These are phyloP conservation scores for Dillenia turbinata DNA, from an alignment of 164 flowering plant species.

Conservation along the genomic window DNA sequence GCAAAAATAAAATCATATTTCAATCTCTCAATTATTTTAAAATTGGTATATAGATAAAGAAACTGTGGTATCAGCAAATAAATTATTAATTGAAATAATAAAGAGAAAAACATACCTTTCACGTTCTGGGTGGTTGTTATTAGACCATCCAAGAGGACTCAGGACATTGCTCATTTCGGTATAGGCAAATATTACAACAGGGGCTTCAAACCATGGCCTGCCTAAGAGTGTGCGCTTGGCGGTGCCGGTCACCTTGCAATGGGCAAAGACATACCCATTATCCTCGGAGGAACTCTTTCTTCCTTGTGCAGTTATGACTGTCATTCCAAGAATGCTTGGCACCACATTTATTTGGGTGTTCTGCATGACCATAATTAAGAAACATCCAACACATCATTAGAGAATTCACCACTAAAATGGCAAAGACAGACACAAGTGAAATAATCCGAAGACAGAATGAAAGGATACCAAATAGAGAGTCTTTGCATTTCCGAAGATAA, in stretches of 20 bases:
- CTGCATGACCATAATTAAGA: constrained; percentile 4
- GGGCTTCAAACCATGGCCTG: constrained; percentile 35
- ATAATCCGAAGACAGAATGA: background rate
- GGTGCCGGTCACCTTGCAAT: constrained; percentile 33
- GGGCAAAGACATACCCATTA: constrained; percentile 42
- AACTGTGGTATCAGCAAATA: background rate
- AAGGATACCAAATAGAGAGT: constrained; percentile 33
- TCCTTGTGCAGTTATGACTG: constrained; percentile 45
- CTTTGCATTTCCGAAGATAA: constrained; percentile 40
- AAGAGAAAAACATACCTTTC: constrained; percentile 9
- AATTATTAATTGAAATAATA: background rate
- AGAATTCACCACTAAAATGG: too few relatives aligned
- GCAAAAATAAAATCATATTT: background rate
- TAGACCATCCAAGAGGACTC: constrained; percentile 21
- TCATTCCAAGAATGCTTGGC: constrained; percentile 8
- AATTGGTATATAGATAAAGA: background rate
- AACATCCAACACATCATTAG: too few relatives aligned
- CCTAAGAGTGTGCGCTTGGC: constrained; percentile 24
- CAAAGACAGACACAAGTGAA: too few relatives aligned
- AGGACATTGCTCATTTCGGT: constrained; percentile 26
- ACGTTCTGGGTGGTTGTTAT: background rate
- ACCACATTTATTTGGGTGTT: constrained; percentile 23
- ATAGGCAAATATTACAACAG: constrained; percentile 35
- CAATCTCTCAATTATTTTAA: background rate
- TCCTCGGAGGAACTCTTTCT: constrained; percentile 17